Base-by-base conservation (phyloP, 2,329 filamentous ascomycete species). In the Phialocephala subalpina region DNA sequence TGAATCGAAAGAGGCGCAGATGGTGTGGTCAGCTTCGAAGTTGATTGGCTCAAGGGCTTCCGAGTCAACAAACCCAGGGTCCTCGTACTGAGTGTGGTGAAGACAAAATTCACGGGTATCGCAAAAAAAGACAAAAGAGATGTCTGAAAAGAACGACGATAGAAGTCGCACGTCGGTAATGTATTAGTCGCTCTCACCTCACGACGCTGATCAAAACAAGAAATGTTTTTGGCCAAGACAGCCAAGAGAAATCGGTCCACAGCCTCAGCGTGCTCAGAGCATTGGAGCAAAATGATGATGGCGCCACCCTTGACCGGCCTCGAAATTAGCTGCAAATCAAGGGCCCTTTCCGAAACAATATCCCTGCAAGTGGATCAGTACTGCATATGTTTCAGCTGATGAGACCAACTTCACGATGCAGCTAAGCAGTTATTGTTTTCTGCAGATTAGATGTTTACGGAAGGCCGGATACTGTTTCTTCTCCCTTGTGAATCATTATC, bases 21-120 rank as follows among this genome's bases (percentile, higher is more conserved):
- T 29, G 57, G 38, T 5, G 35, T 60, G 22, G 62, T 64, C 62
- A 64, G 62, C 62, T 36, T 45, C n/a, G 27, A 40, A 20, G 56
- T 58, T 53, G 18, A 55, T 62, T 29, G 53, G 61, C 42, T 36
- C 42, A 59, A 25, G 52, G 20, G 22, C 27, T 22, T 20, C 55
- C 9, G 60, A 52, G 22, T 53, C 53, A 63, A 63, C 35, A 52
- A 58, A 53, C 33, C 42, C 27, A 52, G 49, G 27, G 16, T 35
- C 52, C 25, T 20, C 8, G n/a, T 16, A 33, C 49, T 3, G 49
- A 53, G n/a, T 53, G 49, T 53, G 25, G 49, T 22, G 49, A 33
- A 53, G 45, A 14, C 8, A 11, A n/a, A 22, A 12, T 14, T 49
- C n/a, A 45, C 42, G 20, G n/a, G n/a, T 33, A 6, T 22, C 29